Conservation (phyloP, 352 stramenopile species). For the Phytophthora lateralis region DNA sequence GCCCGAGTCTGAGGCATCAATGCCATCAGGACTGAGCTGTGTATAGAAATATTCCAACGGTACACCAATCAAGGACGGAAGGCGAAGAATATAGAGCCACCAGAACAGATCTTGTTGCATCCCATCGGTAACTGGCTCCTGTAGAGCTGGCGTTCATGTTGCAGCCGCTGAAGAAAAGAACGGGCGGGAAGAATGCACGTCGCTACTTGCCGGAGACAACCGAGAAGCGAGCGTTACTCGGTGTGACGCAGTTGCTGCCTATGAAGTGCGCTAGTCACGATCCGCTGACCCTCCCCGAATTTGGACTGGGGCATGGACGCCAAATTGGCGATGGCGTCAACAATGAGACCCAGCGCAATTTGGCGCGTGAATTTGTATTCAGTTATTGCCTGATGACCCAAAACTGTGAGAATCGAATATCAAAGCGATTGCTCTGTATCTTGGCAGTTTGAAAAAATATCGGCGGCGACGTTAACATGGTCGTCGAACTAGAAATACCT, state of each 20-base stretch:
- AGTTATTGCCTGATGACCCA: not conserved
- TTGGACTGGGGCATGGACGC: too few relatives aligned
- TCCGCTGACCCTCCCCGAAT: not conserved
- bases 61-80: slow-evolving; percentile 20
- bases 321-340: not conserved
- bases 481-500: not conserved
- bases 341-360: not conserved
- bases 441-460: not conserved
- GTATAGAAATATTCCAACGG: slow-evolving; percentile 11
- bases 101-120: not conserved
- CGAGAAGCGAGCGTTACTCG: not conserved
- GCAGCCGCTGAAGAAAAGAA: not conserved
- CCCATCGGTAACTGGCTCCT: not conserved
- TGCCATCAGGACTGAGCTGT: not conserved
- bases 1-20: slow-evolving; percentile 24
- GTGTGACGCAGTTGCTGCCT: not conserved
- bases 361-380: not conserved
- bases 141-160: not conserved
- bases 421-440: not conserved
- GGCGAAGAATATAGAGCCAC: not conserved
- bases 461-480: not conserved
- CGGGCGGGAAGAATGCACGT: not conserved
- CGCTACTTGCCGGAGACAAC: not conserved
- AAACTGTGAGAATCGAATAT: not conserved
- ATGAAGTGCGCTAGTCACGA: not conserved